phyloP scores from a whole-genome alignment of 345 rosid species.

The Excoecaria cochinchinensis region DNA sequence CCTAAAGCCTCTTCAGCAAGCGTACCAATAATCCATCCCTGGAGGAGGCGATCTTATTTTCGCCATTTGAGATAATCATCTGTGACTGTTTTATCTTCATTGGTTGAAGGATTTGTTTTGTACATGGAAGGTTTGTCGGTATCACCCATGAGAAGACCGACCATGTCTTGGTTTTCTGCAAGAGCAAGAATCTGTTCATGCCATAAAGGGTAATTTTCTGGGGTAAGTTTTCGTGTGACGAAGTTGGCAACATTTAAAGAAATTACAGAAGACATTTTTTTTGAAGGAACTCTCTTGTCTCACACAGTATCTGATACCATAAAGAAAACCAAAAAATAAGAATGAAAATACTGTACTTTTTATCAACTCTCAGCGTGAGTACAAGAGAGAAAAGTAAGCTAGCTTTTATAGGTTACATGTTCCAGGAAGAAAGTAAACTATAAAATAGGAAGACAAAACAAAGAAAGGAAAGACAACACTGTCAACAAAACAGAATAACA shows the following conservation, averaged over 20 bases:
- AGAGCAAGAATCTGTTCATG: conserved; percentile 7
- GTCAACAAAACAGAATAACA: too few relatives aligned
- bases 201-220: conserved; percentile 12
- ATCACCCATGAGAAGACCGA: background rate
- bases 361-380: background rate
- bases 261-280: background rate
- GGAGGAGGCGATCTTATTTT: background rate
- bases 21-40: conserved; percentile 4
- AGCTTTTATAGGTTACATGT: too few relatives aligned
- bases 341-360: too few relatives aligned
- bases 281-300: background rate
- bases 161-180: background rate
- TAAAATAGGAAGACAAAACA: too few relatives aligned
- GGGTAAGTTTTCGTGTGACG: conserved; percentile 13
- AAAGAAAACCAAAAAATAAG: background rate
- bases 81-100: background rate
- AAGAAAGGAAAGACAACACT: too few relatives aligned
- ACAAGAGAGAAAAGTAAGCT: background rate
- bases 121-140: background rate
- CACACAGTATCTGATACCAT: background rate
- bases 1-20: background rate
- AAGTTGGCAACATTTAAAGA: background rate
- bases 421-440: too few relatives aligned
- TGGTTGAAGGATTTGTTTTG: background rate
- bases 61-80: background rate